Base-by-base conservation (phyloP, 345 rosid species). In the Turritis glabra region DNA sequence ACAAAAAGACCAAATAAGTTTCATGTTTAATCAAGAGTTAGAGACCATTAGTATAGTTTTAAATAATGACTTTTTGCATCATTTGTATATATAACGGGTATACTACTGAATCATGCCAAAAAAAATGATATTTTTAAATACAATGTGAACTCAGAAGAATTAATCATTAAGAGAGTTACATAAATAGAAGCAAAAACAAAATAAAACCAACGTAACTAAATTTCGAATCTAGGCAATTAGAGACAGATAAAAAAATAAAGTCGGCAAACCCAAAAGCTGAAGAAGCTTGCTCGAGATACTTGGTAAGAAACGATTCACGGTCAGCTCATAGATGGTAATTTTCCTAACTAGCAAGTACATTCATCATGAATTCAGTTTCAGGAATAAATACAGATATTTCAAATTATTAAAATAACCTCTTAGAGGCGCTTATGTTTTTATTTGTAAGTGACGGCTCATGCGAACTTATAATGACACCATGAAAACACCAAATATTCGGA, bases 371-470 rank as follows among this genome's bases (percentile, higher is more conserved):
- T 57, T 32, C 46, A 18, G n/a, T 17, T 65, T 71, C 12, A 30
- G 33, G 63, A 27, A 40, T 63, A 72, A 14, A 37, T n/a, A 22
- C 35, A 59, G 21, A 38, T 32, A 62, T 18, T 50, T 51, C 2
- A 27, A 50, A 37, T 27, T 38, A 63, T 5, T 21, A 26, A 37
- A 37, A 33, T 18, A 25, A 35, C 5, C 10, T 40, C 18, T 2
- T 43, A 3, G 51, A 54, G 19, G 50, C 26, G 51, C 43, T 40
- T 13, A 51, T 33, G 1, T 0, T 26, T 29, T 73, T 30, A 58
- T 26, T 46, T 47, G 25, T 48, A 66, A 47, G 19, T 74, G 61
- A 60, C 61, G 46, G 72, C 78, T 57, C 63, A 68, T 59, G 62
- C 23, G 21, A 50, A 51, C 63, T 32, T 29, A 30, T 22, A 29